A percentile compares a stretch with the other conserved stretches of the same genome.
Conservation (phyloP, 1,284 basidiomycete species). For the Ustilago nuda region DNA sequence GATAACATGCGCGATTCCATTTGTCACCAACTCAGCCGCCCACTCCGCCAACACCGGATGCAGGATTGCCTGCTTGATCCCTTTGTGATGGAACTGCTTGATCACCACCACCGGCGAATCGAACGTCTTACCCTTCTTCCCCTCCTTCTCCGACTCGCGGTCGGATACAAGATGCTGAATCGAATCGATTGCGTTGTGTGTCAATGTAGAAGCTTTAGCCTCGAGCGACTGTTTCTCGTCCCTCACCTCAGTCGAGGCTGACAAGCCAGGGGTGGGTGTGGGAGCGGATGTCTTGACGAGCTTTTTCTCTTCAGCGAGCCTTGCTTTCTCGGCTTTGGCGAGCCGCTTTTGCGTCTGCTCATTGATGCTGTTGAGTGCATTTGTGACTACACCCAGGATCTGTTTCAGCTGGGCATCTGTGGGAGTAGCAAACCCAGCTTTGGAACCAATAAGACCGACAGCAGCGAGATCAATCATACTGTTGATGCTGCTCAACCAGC, state of each 20-base stretch:
- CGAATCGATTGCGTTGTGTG: conserved; percentile 28
- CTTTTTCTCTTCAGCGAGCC: conserved; percentile 45
- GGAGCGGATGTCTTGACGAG: conserved; percentile 8
- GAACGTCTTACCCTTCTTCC: conserved; percentile 33
- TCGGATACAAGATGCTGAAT: conserved; percentile 25
- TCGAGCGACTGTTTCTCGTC: conserved; percentile 29
- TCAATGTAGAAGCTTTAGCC: conserved; percentile 33
- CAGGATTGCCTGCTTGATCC: conserved; percentile 76
- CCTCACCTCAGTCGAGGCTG: neutral
- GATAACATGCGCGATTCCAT: conserved; percentile 86
- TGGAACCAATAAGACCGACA: conserved; percentile 92
- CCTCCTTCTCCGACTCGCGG: conserved; percentile 4
- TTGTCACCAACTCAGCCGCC: conserved; percentile 75
- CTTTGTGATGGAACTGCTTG: conserved; percentile 65
- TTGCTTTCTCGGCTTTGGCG: conserved; percentile 51
- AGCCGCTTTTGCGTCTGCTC: conserved; percentile 57
- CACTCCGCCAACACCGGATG: conserved; percentile 84
- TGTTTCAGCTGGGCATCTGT: conserved; percentile 85
- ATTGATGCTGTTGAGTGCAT: conserved; percentile 78
- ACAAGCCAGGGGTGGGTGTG: conserved; percentile 12
- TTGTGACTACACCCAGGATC: conserved; percentile 83
- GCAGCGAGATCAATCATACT: conserved; percentile 91
- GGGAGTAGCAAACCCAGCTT: conserved; percentile 87
- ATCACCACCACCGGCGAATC: conserved; percentile 58
- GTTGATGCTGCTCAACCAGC: conserved; percentile 85